These are phyloP conservation scores for Nepenthes mirabilis DNA, from an alignment of 148 eudicot species.

Conservation along the genomic window DNA sequence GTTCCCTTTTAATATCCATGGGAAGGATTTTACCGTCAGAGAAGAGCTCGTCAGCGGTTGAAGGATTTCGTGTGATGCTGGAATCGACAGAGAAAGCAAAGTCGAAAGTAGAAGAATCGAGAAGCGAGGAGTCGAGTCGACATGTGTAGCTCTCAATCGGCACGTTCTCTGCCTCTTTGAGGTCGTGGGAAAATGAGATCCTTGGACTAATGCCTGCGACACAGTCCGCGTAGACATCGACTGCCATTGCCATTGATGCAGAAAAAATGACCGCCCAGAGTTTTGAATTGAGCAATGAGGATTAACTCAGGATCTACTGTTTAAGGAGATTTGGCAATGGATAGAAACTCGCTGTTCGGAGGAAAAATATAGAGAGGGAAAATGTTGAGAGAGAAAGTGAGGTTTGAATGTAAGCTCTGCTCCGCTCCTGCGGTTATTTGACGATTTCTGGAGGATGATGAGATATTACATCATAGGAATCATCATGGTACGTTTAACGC, in stretches of 20 bases:
- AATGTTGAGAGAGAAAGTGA: too few relatives aligned
- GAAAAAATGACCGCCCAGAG: too few relatives aligned
- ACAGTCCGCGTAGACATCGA: constrained; percentile 36
- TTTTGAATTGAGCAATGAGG: too few relatives aligned
- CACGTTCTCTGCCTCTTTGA: constrained; percentile 17
- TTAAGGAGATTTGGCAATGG: too few relatives aligned
- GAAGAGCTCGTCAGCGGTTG: constrained; percentile 79
- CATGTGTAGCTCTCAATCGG: constrained; percentile 8
- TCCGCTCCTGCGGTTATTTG: too few relatives aligned
- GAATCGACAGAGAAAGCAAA: constrained; percentile 42
- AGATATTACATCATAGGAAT: too few relatives aligned
- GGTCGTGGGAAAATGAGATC: constrained; percentile 53
- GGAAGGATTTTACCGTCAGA: constrained; percentile 63
- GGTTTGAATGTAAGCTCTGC: too few relatives aligned
- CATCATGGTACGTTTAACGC: too few relatives aligned
- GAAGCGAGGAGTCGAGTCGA: constrained; percentile 14
- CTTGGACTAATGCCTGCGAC: constrained; percentile 32
- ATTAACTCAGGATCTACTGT: too few relatives aligned
- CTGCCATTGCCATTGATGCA: constrained; percentile 25
- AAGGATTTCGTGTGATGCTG: constrained; percentile 8
- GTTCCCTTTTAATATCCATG: constrained; percentile 5
- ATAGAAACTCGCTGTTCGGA: too few relatives aligned
- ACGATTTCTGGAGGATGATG: too few relatives aligned
- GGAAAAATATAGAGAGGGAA: too few relatives aligned
- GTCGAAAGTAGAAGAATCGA: constrained; percentile 29